Percentiles rank a stretch among this genome's conserved stretches.
phyloP scores from a whole-genome alignment of 225 moss, liverwort and hornwort species.

The Thuidium tamariscinum region DNA sequence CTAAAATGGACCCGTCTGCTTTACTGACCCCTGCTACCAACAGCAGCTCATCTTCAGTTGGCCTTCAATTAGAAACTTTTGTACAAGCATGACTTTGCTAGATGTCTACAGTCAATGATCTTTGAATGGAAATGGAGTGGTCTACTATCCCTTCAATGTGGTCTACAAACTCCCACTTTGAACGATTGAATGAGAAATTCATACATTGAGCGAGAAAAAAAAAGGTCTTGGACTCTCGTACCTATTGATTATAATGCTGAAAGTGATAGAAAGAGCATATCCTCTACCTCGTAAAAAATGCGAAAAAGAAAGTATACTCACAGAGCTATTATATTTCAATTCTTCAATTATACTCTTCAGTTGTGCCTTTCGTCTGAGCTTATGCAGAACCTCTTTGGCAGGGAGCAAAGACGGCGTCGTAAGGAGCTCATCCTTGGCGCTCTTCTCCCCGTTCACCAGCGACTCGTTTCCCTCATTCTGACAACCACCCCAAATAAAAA shows the following conservation, averaged over 20 bases:
- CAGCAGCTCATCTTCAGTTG: neutral
- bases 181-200: neutral
- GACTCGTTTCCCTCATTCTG: slow-evolving; percentile 1
- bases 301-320: neutral
- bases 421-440: neutral
- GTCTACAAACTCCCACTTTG: neutral
- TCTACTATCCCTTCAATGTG: neutral
- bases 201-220: neutral
- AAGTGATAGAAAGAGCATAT: neutral
- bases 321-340: neutral
- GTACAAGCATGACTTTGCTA: neutral
- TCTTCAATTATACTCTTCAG: neutral
- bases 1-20: neutral
- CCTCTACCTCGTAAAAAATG: neutral
- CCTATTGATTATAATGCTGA: neutral
- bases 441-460: neutral
- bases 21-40: neutral
- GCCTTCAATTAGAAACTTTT: neutral
- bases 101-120: neutral
- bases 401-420: neutral
- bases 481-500: neutral
- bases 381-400: slow-evolving; percentile 7
- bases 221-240: neutral
- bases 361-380: slow-evolving; percentile 15
- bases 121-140: neutral